These are phyloP conservation scores for Agaricus bisporus DNA, from an alignment of 768 basidiomycete genomes.

Conservation along the genomic window DNA sequence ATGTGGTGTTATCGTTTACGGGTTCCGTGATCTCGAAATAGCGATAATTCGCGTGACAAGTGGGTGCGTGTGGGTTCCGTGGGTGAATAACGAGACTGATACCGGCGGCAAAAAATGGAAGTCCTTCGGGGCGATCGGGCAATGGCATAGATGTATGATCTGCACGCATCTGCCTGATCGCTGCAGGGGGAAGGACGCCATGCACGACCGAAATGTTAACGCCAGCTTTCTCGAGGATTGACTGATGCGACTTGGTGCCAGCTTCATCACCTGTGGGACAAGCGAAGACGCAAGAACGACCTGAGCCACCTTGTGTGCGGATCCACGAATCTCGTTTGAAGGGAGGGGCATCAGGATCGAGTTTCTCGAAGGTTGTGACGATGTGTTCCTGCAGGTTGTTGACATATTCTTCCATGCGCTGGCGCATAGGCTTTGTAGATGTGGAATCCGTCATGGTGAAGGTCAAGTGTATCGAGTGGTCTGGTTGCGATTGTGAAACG, in stretches of 20 bases:
- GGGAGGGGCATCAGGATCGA: constrained; percentile 63
- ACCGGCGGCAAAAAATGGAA: constrained; percentile 93
- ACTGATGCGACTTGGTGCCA: constrained; percentile 17
- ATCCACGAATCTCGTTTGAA: constrained; percentile 84
- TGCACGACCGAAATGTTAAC: constrained; percentile 93
- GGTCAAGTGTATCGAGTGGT: too few relatives aligned
- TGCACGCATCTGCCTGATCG: constrained; percentile 91
- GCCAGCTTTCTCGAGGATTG: constrained; percentile 90
- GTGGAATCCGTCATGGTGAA: constrained; percentile 12
- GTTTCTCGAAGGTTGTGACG: constrained; percentile 65
- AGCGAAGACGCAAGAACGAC: constrained; percentile 82
- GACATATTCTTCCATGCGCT: constrained; percentile 40
- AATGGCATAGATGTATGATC: constrained; percentile 78
- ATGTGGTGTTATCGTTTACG: constrained; percentile 13
- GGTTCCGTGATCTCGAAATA: constrained; percentile 4
- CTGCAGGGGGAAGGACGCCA: constrained; percentile 82
- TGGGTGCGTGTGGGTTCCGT: constrained; percentile 90
- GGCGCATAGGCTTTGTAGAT: constrained; percentile 51
- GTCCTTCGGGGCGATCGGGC: constrained; percentile 49
- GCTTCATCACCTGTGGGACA: constrained; percentile 31
- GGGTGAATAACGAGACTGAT: constrained; percentile 93
- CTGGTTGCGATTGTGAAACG: too few relatives aligned
- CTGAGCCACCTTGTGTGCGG: constrained; percentile 67
- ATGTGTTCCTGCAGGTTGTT: constrained; percentile 73
- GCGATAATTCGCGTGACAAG: constrained; percentile 93